phyloP scores from a whole-genome alignment of 208 protist genomes.

The Acanthamoeba culbertsoni region DNA sequence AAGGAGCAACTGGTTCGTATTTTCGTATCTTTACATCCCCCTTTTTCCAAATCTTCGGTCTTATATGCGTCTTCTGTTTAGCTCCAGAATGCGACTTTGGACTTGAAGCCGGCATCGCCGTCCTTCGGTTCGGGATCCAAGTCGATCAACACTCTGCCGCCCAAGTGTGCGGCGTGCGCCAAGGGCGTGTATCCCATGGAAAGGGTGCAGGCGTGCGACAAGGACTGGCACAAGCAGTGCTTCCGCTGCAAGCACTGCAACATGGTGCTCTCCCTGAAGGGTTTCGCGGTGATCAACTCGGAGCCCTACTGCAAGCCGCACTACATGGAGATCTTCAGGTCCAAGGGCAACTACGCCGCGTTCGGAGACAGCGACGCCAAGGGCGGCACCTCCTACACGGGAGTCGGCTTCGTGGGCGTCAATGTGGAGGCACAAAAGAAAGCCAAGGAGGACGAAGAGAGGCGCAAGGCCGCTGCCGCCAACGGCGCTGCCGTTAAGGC shows the following conservation, averaged over 20 bases:
- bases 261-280: background rate
- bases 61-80: too few species aligned
- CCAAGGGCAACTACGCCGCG: background rate
- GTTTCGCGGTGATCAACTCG: background rate
- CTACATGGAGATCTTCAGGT: background rate
- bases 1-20: background rate
- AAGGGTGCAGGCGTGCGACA: background rate
- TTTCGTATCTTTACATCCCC: too few species aligned
- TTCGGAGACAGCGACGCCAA: background rate
- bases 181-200: background rate
- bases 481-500: background rate
- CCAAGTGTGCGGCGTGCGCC: background rate
- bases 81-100: too few species aligned
- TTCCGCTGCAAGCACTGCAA: background rate
- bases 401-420: background rate
- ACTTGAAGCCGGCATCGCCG: too few species aligned
- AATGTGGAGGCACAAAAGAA: background rate
- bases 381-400: background rate
- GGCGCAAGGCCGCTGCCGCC: background rate
- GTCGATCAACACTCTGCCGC: background rate
- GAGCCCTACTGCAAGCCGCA: background rate
- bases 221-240: constrained; percentile 1
- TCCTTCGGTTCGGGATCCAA: background rate
- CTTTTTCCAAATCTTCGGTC: too few species aligned
- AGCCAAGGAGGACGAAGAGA: background rate